These are phyloP conservation scores for Pseudoturritis turrita DNA, from an alignment of 345 rosid genomes.

Conservation along the genomic window DNA sequence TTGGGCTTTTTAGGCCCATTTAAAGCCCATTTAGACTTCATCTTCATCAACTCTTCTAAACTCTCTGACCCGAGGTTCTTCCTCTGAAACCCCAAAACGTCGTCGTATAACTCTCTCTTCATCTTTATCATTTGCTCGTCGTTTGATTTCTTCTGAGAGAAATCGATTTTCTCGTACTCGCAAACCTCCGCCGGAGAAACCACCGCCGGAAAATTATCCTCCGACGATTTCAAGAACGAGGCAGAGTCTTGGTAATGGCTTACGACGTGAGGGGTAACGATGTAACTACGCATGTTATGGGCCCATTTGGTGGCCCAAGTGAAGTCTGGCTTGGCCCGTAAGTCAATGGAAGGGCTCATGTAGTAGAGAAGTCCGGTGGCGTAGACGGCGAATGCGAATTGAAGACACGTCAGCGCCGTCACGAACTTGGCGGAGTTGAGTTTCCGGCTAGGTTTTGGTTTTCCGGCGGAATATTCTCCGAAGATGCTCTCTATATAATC, in stretches of 20 bases:
- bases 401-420: slow-evolving; percentile 68
- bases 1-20: slow-evolving; percentile 59
- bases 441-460: slow-evolving; percentile 36
- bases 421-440: slow-evolving; percentile 56
- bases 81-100: slow-evolving; percentile 57
- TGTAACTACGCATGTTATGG: slow-evolving; percentile 60
- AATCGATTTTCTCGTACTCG: slow-evolving; percentile 86
- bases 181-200: slow-evolving; percentile 53
- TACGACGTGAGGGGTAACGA: slow-evolving; percentile 59
- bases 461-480: slow-evolving; percentile 52
- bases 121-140: slow-evolving; percentile 73
- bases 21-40: slow-evolving; percentile 83
- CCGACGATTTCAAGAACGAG: slow-evolving; percentile 31
- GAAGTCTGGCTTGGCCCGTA: slow-evolving; percentile 76
- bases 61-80: slow-evolving; percentile 64
- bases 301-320: slow-evolving; percentile 86
- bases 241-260: slow-evolving; percentile 57
- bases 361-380: slow-evolving; percentile 87
- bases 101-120: slow-evolving; percentile 66
- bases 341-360: slow-evolving; percentile 82
- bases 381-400: slow-evolving; percentile 79
- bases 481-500: slow-evolving; percentile 77
- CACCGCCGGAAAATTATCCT: slow-evolving; percentile 12
- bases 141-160: slow-evolving; percentile 79
- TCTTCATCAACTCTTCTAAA: slow-evolving; percentile 60